phyloP scores from a whole-genome alignment of 2,329 filamentous ascomycete species.

The Cordyceps pruinosa region DNA sequence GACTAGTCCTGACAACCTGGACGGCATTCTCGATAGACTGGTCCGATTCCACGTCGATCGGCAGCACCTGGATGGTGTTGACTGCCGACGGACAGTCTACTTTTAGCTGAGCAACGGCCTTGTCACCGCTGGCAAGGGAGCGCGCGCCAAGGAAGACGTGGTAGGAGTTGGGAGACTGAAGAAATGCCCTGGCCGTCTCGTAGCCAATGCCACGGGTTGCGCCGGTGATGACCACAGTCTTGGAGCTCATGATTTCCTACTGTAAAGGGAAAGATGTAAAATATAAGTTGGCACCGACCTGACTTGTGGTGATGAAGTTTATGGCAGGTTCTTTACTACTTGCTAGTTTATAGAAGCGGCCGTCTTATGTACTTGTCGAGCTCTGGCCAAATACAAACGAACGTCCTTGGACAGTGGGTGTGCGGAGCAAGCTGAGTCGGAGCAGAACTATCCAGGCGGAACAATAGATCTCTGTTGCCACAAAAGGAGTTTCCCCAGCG shows the following conservation, averaged over 20 bases:
- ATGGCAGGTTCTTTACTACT: too few species aligned
- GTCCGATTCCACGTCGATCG: conserved; percentile 49
- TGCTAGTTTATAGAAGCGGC: too few species aligned
- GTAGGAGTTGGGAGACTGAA: conserved; percentile 40
- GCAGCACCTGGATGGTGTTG: conserved; percentile 38
- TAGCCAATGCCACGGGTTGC: conserved; percentile 57
- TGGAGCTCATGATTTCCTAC: conserved; percentile 7
- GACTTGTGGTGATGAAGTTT: neutral
- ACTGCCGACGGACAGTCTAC: conserved; percentile 32
- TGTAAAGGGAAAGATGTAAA: neutral
- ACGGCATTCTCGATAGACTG: conserved; percentile 41
- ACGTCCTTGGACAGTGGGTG: neutral
- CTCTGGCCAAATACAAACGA: neutral
- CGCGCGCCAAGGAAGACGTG: conserved; percentile 50
- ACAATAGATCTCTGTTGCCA: neutral
- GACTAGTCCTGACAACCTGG: conserved; percentile 32
- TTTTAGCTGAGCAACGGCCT: conserved; percentile 35
- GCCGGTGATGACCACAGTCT: conserved; percentile 47
- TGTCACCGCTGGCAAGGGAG: conserved; percentile 41
- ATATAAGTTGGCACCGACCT: neutral
- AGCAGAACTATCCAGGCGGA: neutral
- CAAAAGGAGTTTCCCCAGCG: neutral
- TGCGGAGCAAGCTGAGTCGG: neutral
- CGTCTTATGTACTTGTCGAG: neutral
- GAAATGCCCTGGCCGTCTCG: conserved; percentile 48